Conservation (phyloP, 345 rosid species). For the Eutrema yunnanense region DNA sequence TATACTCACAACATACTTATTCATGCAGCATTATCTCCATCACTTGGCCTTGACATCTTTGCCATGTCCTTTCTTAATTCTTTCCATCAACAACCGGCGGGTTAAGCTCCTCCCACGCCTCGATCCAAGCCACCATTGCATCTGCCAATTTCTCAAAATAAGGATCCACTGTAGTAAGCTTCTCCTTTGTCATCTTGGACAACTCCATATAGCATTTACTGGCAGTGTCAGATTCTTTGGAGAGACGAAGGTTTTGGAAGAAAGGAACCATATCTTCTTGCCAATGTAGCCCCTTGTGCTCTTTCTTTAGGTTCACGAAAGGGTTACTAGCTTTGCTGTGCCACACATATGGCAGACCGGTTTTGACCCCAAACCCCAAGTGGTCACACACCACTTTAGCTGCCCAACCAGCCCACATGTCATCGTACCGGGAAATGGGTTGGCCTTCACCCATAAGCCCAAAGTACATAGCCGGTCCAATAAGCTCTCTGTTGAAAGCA, state of each 20-base stretch:
- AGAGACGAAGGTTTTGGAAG: conserved; percentile 51
- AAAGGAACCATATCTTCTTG: conserved; percentile 90
- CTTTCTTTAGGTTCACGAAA: conserved; percentile 76
- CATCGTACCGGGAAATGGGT: conserved; percentile 81
- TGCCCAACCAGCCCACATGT: conserved; percentile 98
- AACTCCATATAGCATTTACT: conserved; percentile 70
- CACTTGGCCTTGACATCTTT: conserved; percentile 6
- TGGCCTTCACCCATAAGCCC: conserved; percentile 94
- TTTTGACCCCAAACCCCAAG: conserved; percentile 72
- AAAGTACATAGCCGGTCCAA: conserved; percentile 88
- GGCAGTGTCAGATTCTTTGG: conserved; percentile 68
- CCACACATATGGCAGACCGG: conserved; percentile 71
- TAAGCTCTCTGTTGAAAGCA: conserved; percentile 66
- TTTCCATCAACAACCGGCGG: conserved; percentile 20
- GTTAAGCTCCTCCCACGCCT: conserved; percentile 93
- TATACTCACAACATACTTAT: not conserved
- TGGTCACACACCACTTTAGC: conserved; percentile 81
- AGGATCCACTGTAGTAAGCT: conserved; percentile 62
- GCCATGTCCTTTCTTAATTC: not conserved
- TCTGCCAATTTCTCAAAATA: conserved; percentile 75
- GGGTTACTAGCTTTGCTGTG: conserved; percentile 96
- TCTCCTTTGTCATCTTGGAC: conserved; percentile 68
- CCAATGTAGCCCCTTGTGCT: conserved; percentile 79
- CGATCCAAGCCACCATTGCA: conserved; percentile 85
- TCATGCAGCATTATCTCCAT: not conserved